Conservation (phyloP, 495 filamentous ascomycete species). For the Aspergillus baeticus region DNA sequence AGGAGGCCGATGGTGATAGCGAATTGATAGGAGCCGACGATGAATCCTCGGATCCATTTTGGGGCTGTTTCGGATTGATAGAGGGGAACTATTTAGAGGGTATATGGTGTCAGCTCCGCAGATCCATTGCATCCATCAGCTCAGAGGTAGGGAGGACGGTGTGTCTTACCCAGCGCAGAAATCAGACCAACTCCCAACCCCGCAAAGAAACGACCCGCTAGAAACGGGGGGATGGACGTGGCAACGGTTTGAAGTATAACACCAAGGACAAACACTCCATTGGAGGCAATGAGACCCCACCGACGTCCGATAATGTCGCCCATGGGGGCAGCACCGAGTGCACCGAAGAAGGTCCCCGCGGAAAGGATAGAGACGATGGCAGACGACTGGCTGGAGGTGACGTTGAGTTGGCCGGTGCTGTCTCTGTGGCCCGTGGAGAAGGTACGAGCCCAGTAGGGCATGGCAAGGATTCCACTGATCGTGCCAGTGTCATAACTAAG, state of each 20-base stretch:
- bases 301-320: conserved; percentile 75
- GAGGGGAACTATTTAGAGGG: conserved; percentile 55
- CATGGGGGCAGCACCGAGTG: conserved; percentile 66
- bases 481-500: conserved; percentile 80
- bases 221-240: conserved; percentile 63
- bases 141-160: not conserved
- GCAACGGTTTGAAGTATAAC: conserved; percentile 76
- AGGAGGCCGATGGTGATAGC: conserved; percentile 81
- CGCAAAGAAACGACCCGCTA: conserved; percentile 75
- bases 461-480: conserved; percentile 79
- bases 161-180: conserved; percentile 41
- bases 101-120: too few species aligned
- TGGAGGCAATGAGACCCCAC: conserved; percentile 62
- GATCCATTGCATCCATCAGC: too few species aligned
- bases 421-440: conserved; percentile 67
- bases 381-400: conserved; percentile 55
- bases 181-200: conserved; percentile 81
- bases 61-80: conserved; percentile 82
- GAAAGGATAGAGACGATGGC: conserved; percentile 83
- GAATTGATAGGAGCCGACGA: conserved; percentile 79
- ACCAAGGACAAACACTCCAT: conserved; percentile 69
- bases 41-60: conserved; percentile 76
- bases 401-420: conserved; percentile 46
- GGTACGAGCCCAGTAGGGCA: conserved; percentile 67
- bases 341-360: conserved; percentile 85